phyloP scores from a whole-genome alignment of 805 yeast species.

The Huiozyma naganishii region DNA sequence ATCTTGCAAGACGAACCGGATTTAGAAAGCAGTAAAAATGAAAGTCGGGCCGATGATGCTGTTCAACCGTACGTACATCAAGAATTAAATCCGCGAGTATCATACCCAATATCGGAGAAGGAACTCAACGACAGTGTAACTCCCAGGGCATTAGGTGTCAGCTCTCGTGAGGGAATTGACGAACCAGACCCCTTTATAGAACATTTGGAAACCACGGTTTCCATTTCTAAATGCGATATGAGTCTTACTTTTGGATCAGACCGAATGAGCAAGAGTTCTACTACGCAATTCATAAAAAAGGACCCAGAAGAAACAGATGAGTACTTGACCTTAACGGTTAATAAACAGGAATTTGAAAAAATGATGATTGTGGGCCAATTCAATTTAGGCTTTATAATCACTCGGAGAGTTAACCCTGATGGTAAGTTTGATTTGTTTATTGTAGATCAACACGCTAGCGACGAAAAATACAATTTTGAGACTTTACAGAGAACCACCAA shows the following conservation, averaged over 20 bases:
- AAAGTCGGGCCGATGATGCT: not conserved
- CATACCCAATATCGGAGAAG: slow-evolving; percentile 1
- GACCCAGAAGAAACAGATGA: slow-evolving; percentile 36
- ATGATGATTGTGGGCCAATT: slow-evolving; percentile 90
- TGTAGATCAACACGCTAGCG: slow-evolving; percentile 96
- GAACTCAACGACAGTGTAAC: not conserved
- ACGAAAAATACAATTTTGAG: slow-evolving; percentile 90
- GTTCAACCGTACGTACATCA: not conserved
- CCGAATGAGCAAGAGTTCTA: too few relatives aligned
- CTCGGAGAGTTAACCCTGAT: slow-evolving; percentile 33
- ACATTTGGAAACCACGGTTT: too few relatives aligned
- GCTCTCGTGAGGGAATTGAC: not conserved
- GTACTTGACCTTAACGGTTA: slow-evolving; percentile 46
- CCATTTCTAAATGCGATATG: too few relatives aligned
- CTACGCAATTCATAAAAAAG: not conserved
- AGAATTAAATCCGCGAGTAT: slow-evolving; percentile 14
- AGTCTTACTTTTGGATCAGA: too few relatives aligned
- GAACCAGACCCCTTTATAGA: not conserved
- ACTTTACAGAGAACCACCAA: slow-evolving; percentile 41
- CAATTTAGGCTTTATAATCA: slow-evolving; percentile 88
- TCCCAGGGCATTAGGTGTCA: slow-evolving; percentile 1
- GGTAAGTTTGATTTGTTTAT: slow-evolving; percentile 55
- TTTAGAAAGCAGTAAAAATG: not conserved
- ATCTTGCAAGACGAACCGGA: slow-evolving; percentile 10
- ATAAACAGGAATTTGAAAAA: slow-evolving; percentile 57